A percentile compares a stretch with the other conserved stretches of the same genome.
These are phyloP conservation scores for Sequoia sempervirens DNA, from an alignment of 75 land plant genomes.

Conservation along the genomic window DNA sequence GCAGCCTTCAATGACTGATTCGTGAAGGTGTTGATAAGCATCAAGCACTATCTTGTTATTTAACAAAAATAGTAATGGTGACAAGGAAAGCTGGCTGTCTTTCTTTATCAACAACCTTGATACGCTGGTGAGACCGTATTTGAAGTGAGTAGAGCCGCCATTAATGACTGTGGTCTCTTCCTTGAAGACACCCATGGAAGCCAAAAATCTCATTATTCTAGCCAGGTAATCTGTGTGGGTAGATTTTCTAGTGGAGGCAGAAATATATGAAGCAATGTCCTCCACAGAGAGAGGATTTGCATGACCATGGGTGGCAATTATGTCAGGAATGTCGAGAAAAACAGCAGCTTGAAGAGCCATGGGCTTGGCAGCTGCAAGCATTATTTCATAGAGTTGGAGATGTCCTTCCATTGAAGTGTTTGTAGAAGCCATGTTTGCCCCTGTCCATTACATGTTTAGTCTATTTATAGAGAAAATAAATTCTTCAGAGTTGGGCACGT, in stretches of 20 bases:
- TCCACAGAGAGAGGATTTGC: not conserved
- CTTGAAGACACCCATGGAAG: not conserved
- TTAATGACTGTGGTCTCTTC: not conserved
- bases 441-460: too few species aligned
- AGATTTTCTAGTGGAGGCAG: not conserved
- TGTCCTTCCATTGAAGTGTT: too few species aligned
- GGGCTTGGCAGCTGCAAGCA: too few species aligned
- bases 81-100: not conserved
- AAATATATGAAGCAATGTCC: not conserved
- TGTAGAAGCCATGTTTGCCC: too few species aligned
- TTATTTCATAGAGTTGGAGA: too few species aligned
- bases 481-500: too few species aligned
- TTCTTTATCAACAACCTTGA: not conserved
- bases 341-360: too few species aligned
- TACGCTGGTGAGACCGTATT: not conserved
- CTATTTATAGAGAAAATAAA: too few species aligned
- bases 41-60: not conserved
- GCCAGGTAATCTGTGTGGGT: not conserved
- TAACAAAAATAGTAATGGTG: not conserved
- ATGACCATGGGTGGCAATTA: not conserved
- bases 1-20: not conserved
- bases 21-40: not conserved
- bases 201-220: too few species aligned
- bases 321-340: too few species aligned
- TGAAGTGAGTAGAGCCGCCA: not conserved